A percentile compares a stretch with the other conserved stretches of the same genome.
Evolutionary conservation across 2,329 filamentous ascomycete genomes (phyloP).

Genomic region (Neofusicoccum ribis): DNA sequence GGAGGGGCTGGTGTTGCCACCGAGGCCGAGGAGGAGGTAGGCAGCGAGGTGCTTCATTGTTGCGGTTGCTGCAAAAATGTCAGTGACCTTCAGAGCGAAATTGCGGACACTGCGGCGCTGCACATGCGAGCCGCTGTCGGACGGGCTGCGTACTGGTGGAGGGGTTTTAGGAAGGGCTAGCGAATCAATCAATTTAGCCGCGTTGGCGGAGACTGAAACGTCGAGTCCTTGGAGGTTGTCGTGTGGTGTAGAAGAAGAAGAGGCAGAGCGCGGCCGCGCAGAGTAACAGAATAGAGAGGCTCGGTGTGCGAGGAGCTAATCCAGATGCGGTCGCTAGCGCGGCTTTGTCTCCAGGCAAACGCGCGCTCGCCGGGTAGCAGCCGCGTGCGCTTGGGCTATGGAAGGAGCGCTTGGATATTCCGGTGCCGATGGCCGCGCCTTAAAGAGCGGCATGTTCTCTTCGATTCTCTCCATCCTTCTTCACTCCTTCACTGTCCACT

Average conservation of each 20-base stretch:
- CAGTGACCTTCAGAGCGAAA: not conserved
- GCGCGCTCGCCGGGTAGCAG: conserved; percentile 8
- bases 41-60: conserved; percentile 99
- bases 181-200: conserved; percentile 99
- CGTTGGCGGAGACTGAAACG: conserved; percentile 99
- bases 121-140: conserved; percentile 7
- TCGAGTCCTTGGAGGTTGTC: conserved; percentile 68
- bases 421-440: conserved; percentile 17
- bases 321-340: not conserved
- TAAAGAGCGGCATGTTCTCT: conserved; percentile 20
- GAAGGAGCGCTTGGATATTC: conserved; percentile 12
- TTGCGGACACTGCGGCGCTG: not conserved
- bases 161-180: conserved; percentile 61
- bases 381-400: conserved; percentile 2
- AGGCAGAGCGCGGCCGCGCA: not conserved
- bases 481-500: not conserved
- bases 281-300: conserved; percentile 11
- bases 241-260: conserved; percentile 14
- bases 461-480: not conserved
- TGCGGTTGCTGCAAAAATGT: conserved; percentile 24
- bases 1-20: conserved; percentile 86
- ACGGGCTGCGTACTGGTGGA: conserved; percentile 24
- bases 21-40: conserved; percentile 95
- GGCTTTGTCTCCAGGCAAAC: not conserved
- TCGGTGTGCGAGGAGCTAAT: conserved; percentile 16